A percentile compares a stretch with the other conserved stretches of the same genome.
Conservation (phyloP, 441 rosid species). For the Populus hybrid region DNA sequence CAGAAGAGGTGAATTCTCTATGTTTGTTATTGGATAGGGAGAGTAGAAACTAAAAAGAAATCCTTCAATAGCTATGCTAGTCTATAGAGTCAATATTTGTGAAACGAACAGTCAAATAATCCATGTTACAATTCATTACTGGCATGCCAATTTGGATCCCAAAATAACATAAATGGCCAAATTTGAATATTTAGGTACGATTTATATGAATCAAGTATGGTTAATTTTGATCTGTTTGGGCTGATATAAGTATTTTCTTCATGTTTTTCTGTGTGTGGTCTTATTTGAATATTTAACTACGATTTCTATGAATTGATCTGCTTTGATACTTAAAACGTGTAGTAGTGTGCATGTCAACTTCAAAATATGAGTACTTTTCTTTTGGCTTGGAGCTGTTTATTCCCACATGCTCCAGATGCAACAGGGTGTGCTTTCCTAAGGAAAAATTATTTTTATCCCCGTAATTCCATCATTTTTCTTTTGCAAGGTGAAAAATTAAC, state of each 20-base stretch:
- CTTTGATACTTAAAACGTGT: neutral
- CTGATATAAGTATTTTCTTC: neutral
- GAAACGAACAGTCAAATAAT: no score
- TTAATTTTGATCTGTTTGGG: neutral
- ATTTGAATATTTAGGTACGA: no score
- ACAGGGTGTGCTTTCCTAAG: neutral
- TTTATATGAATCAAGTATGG: neutral
- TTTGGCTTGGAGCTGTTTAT: neutral
- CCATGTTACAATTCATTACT: neutral
- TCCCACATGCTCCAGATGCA: neutral
- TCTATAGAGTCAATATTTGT: no score
- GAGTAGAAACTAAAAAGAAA: neutral
- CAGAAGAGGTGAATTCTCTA: neutral
- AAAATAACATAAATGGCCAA: neutral
- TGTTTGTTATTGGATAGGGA: neutral
- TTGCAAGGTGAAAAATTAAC: conserved; percentile 1
- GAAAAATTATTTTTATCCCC: neutral
- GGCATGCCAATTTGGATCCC: neutral
- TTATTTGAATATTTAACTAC: neutral
- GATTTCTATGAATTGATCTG: neutral
- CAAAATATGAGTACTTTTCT: neutral
- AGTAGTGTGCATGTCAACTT: neutral
- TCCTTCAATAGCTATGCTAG: neutral
- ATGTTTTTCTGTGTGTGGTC: no score
- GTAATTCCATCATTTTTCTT: neutral